A percentile compares a stretch with the other conserved stretches of the same genome.
Evolutionary conservation across 2,329 filamentous ascomycete genomes (phyloP).

Genomic region (Neurospora sp.): DNA sequence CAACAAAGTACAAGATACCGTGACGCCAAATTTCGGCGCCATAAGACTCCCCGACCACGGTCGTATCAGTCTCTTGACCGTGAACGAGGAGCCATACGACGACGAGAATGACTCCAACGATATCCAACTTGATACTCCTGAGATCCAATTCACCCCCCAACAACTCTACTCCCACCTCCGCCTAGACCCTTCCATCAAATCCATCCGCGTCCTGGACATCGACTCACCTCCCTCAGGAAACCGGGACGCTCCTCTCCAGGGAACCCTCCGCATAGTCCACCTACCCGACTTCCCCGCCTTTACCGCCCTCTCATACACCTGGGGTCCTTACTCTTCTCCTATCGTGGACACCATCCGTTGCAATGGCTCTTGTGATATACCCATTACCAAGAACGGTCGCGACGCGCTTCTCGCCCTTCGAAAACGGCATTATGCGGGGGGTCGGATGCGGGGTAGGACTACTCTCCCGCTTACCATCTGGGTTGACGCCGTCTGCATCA

Average conservation of each 20-base stretch:
- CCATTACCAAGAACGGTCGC: slow-evolving; percentile 3
- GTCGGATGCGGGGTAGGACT: neutral
- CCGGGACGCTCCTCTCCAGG: neutral
- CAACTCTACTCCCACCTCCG: neutral
- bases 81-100: neutral
- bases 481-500: slow-evolving; percentile 23
- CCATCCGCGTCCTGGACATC: slow-evolving; percentile 1
- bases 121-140: neutral
- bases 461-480: slow-evolving; percentile 16
- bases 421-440: neutral
- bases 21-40: neutral
- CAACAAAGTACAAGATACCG: neutral
- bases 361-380: neutral
- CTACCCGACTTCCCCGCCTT: slow-evolving; percentile 1
- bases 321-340: neutral
- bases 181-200: neutral
- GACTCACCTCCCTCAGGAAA: neutral
- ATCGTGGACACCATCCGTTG: neutral
- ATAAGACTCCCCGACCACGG: neutral
- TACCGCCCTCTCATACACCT: slow-evolving; percentile 4
- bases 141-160: neutral
- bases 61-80: neutral
- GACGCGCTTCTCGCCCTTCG: neutral
- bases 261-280: slow-evolving; percentile 1
- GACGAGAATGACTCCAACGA: neutral